Evolutionary conservation across 2,329 filamentous ascomycete genomes (phyloP).

Genomic region (Decorospora gaudefroyi): DNA sequence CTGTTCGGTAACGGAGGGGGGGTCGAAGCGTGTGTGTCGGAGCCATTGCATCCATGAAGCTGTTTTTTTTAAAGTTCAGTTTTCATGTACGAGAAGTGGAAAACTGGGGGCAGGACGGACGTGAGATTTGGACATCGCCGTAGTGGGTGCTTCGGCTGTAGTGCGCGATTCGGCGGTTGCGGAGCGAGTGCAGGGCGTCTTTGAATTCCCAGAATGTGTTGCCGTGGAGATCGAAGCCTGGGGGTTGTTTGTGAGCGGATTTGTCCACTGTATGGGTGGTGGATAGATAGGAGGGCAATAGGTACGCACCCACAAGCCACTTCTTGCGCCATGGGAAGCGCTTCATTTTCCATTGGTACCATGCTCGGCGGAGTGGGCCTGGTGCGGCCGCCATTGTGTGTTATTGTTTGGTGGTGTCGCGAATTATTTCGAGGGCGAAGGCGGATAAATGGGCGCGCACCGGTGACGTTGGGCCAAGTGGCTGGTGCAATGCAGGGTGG

Average conservation of each 20-base stretch:
- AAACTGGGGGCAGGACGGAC: slow-evolving; percentile 50
- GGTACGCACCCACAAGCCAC: slow-evolving; percentile 59
- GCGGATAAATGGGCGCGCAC: slow-evolving; percentile 25
- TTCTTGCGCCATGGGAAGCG: slow-evolving; percentile 65
- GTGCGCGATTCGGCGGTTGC: slow-evolving; percentile 63
- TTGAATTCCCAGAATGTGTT: slow-evolving; percentile 72
- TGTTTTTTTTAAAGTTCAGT: slow-evolving; percentile 34
- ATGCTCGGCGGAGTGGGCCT: slow-evolving; percentile 52
- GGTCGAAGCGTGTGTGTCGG: slow-evolving; percentile 61
- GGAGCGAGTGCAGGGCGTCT: slow-evolving; percentile 58
- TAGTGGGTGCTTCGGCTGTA: slow-evolving; percentile 59
- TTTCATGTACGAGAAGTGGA: background rate
- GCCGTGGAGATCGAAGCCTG: slow-evolving; percentile 64
- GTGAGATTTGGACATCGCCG: slow-evolving; percentile 64
- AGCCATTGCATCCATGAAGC: slow-evolving; percentile 73
- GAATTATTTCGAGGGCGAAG: slow-evolving; percentile 9
- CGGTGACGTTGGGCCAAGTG: slow-evolving; percentile 35
- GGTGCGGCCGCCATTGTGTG: slow-evolving; percentile 46
- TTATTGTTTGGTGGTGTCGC: slow-evolving; percentile 13
- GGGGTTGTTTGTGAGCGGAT: slow-evolving; percentile 16
- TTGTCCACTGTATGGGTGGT: too few relatives aligned
- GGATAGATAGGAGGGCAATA: slow-evolving; percentile 5
- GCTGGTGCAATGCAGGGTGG: slow-evolving; percentile 36
- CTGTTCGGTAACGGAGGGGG: slow-evolving; percentile 64
- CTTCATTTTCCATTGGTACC: slow-evolving; percentile 66